Base-by-base conservation (phyloP, 345 rosid species). In the Lagerstroemia speciosa region DNA sequence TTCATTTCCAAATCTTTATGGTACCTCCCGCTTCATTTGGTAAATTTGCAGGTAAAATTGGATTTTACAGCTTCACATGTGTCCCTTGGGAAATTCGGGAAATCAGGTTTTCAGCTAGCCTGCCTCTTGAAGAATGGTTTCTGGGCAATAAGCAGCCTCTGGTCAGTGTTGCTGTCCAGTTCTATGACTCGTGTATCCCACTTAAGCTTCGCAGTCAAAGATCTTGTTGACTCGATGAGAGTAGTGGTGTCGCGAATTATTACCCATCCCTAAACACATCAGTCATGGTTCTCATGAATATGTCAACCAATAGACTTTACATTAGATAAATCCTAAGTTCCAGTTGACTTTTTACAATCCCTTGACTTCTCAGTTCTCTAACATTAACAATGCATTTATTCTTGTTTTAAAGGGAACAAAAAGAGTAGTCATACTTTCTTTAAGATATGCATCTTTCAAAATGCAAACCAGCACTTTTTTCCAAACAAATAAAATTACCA, bases 181-280 rank as follows among this genome's bases (percentile, higher is more conserved):
- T 92, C 99, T 69, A 84, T 65, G 8, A 95, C 87, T 68, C 99
- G 80, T 12, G 98, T 97, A 24, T 95, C 99, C 99, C 98, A 95
- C 79, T 87, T 95, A 82, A 95, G 74, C 74, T 76, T 80, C 4
- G 93, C 50, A 0, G 89, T 78, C 71, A 86, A 77, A 37, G 83
- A 76, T 84, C 99, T 95, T 32, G 89, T 93, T 36, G 77, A 75
- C 77, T 95, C 97, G 20, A 95, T 78, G 6, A 90, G 84, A 29
- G 84, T 72, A n/a, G 80, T 82, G 16, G 87, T 79, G 77, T 95
- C 99, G 0, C 85, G 93, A 73, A 95, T 79, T 67, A 95, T 86
- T 65, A 90, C 86, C 99, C 99, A 95, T 64, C 99, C 99, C 99
- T 95, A 86, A 78, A 74, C 43, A 74, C 71, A 69, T 34, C 63